Conservation (phyloP, 2,329 filamentous ascomycete genomes). For the Claviceps purpurea region DNA sequence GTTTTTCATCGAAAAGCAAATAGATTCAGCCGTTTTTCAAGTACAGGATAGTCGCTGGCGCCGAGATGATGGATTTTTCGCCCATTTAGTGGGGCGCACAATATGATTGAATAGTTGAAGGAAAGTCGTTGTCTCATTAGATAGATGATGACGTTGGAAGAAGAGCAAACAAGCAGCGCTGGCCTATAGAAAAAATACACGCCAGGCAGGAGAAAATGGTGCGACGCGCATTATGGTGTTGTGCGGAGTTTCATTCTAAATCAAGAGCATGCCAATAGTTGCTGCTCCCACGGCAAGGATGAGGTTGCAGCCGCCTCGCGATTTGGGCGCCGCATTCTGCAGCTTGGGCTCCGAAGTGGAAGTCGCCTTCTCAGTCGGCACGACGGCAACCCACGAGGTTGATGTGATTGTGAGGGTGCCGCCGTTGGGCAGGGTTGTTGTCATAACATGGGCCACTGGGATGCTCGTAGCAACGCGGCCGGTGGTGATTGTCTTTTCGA, state of each 20-base stretch:
- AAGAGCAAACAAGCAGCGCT: neutral
- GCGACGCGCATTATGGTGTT: no score
- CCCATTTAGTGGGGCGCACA: constrained; percentile 25
- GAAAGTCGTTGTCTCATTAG: constrained; percentile 4
- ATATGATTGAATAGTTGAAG: neutral
- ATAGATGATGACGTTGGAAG: neutral
- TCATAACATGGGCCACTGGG: constrained; percentile 26
- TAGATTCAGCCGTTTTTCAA: no score
- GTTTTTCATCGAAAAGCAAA: no score
- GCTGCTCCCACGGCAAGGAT: constrained; percentile 15
- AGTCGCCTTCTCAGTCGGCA: constrained; percentile 21
- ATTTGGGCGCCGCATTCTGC: constrained; percentile 22
- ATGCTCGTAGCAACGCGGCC: constrained; percentile 22
- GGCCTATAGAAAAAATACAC: neutral
- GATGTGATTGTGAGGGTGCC: constrained; percentile 31
- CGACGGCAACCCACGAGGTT: constrained; percentile 35
- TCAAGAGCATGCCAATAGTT: constrained; percentile 10
- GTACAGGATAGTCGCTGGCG: neutral
- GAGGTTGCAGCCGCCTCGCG: constrained; percentile 8
- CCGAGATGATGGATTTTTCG: neutral
- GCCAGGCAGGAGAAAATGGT: neutral
- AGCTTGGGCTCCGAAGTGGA: constrained; percentile 18
- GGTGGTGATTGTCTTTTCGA: constrained; percentile 19
- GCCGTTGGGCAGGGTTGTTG: constrained; percentile 32
- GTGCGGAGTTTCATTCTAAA: neutral